phyloP scores from a whole-genome alignment of 768 basidiomycete genomes.

The Russula vinacea region DNA sequence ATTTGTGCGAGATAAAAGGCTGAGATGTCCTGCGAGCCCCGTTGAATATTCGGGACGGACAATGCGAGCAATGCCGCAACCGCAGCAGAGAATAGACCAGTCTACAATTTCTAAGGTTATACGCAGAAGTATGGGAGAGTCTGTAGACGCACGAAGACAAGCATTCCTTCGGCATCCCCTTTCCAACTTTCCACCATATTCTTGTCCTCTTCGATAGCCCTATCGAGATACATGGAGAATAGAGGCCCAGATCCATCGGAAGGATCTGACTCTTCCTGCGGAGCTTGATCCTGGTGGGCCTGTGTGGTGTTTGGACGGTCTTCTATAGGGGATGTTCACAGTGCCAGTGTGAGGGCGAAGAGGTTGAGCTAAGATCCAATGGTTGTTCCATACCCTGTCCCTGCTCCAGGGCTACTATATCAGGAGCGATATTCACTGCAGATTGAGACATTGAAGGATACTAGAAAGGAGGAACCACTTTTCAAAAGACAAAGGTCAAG shows the following conservation, averaged over 20 bases:
- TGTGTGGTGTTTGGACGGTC: neutral
- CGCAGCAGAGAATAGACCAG: conserved; percentile 26
- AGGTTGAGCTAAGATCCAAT: no score
- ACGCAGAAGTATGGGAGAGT: neutral
- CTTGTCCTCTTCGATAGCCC: conserved; percentile 17
- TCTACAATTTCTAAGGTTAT: neutral
- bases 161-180: conserved; percentile 22
- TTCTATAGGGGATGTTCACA: neutral
- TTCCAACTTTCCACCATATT: conserved; percentile 23
- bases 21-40: neutral
- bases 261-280: neutral
- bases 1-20: conserved; percentile 15
- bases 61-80: conserved; percentile 21
- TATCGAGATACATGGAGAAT: conserved; percentile 22
- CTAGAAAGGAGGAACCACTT: no score
- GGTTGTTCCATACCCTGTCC: no score
- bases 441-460: no score
- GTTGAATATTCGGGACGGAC: conserved; percentile 15
- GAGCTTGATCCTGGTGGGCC: neutral
- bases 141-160: conserved; percentile 15
- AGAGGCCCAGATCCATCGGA: conserved; percentile 14
- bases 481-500: no score
- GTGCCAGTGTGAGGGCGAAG: no score
- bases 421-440: no score
- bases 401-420: no score